These are phyloP conservation scores for Rachicladosporium sp. DNA, from an alignment of 2,329 filamentous ascomycete species.

Conservation along the genomic window DNA sequence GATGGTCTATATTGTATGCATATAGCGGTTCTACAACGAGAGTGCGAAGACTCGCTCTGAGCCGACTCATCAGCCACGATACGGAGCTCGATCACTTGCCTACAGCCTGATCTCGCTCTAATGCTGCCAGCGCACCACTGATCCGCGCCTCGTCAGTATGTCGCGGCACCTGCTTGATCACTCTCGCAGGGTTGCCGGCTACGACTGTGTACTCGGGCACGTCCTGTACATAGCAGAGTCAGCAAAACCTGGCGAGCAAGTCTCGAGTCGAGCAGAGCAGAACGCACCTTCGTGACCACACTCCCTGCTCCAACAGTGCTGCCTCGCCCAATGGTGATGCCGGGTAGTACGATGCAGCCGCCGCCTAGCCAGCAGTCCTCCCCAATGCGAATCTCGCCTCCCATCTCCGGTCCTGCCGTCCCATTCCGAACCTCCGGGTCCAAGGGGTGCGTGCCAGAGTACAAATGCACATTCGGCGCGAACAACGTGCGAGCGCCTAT, in stretches of 20 bases:
- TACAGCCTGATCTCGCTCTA: constrained; percentile 25
- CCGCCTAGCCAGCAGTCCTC: constrained; percentile 75
- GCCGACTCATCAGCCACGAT: no score
- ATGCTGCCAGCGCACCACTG: constrained; percentile 17
- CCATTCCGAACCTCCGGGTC: constrained; percentile 66
- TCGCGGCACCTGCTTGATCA: constrained; percentile 31
- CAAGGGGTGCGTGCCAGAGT: constrained; percentile 61
- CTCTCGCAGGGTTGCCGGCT: constrained; percentile 54
- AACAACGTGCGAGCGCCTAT: constrained; percentile 68
- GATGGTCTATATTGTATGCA: no score
- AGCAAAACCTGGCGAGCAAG: no score
- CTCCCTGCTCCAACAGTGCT: constrained; percentile 66
- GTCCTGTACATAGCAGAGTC: constrained; percentile 26
- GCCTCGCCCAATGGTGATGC: constrained; percentile 66
- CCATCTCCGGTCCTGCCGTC: constrained; percentile 59
- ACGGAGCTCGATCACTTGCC: neutral
- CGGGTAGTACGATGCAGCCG: constrained; percentile 57
- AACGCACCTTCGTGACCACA: constrained; percentile 61
- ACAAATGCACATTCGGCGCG: constrained; percentile 68
- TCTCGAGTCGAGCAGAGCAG: neutral
- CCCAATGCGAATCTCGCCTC: constrained; percentile 60
- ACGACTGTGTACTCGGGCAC: constrained; percentile 52
- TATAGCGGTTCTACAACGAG: no score
- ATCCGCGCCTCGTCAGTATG: constrained; percentile 16
- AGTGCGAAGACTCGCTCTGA: no score